These are phyloP conservation scores for Astrephomene gubernaculifera DNA, from an alignment of 139 green algal genomes.

Conservation along the genomic window DNA sequence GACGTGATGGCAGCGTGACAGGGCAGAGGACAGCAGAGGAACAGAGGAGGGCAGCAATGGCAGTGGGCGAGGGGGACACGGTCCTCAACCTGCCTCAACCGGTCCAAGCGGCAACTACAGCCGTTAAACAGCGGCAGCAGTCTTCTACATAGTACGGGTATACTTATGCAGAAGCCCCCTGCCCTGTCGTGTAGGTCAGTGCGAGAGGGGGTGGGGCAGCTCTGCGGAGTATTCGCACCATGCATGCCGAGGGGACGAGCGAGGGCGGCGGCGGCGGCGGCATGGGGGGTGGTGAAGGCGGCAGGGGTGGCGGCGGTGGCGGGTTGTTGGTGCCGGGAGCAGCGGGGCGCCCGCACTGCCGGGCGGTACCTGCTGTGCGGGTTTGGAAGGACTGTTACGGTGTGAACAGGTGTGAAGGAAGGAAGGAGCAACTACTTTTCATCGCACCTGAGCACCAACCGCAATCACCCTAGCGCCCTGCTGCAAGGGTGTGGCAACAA, in stretches of 20 bases:
- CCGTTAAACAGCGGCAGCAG: too few relatives aligned
- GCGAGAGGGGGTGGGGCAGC: neutral
- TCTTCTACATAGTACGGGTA: neutral
- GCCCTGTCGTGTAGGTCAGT: neutral
- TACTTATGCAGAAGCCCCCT: neutral
- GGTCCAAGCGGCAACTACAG: neutral
- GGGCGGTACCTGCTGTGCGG: neutral
- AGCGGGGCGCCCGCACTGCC: neutral
- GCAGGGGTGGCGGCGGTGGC: constrained; percentile 28
- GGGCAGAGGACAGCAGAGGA: neutral
- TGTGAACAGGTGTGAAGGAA: too few relatives aligned
- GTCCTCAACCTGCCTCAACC: neutral
- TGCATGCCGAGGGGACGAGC: neutral
- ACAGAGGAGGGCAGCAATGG: neutral
- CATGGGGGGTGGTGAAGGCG: constrained; percentile 10
- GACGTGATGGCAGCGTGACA: neutral
- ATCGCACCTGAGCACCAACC: neutral
- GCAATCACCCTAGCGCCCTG: neutral
- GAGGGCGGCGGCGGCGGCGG: constrained; percentile 24
- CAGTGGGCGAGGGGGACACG: neutral
- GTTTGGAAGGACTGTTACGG: neutral
- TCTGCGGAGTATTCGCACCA: neutral
- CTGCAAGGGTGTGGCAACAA: neutral
- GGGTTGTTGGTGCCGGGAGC: neutral
- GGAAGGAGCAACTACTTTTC: neutral